A percentile compares a stretch with the other conserved stretches of the same genome.
These are phyloP conservation scores for Drechslerella stenobrocha DNA, from an alignment of 2,329 filamentous ascomycete species.

Conservation along the genomic window DNA sequence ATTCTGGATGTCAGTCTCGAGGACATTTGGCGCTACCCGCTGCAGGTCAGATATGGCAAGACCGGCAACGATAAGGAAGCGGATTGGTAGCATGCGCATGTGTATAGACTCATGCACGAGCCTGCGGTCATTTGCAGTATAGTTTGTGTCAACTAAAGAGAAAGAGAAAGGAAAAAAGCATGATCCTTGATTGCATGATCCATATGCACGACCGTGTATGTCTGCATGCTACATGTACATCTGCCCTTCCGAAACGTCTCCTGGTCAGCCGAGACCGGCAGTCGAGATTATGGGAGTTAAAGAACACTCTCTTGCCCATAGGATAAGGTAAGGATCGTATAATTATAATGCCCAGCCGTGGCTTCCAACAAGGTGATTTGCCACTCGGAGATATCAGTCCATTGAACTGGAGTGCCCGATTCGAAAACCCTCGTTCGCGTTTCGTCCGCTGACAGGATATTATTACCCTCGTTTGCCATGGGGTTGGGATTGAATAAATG, in stretches of 20 bases:
- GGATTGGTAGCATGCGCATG: constrained; percentile 1
- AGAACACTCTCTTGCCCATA: background rate
- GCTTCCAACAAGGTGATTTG: constrained; percentile 12
- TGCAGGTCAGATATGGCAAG: background rate
- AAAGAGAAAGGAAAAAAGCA: background rate
- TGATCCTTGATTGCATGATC: background rate
- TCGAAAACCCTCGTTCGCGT: background rate
- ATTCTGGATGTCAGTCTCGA: background rate
- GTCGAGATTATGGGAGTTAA: background rate
- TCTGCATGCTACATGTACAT: background rate
- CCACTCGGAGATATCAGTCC: constrained; percentile 27
- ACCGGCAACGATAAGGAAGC: background rate
- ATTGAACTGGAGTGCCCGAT: constrained; percentile 4
- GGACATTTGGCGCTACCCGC: background rate
- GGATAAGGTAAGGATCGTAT: constrained; percentile 3
- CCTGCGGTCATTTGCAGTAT: background rate
- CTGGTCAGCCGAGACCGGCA: background rate
- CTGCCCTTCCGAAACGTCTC: background rate
- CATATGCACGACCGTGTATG: background rate
- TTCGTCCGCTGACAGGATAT: constrained; percentile 1
- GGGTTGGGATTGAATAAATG: background rate
- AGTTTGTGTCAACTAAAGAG: background rate
- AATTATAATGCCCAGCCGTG: too few species aligned
- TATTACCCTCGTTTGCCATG: constrained; percentile 1
- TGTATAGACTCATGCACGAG: background rate